Conservation (phyloP, 2,329 filamentous ascomycete genomes). For the Aureobasidium sp. region DNA sequence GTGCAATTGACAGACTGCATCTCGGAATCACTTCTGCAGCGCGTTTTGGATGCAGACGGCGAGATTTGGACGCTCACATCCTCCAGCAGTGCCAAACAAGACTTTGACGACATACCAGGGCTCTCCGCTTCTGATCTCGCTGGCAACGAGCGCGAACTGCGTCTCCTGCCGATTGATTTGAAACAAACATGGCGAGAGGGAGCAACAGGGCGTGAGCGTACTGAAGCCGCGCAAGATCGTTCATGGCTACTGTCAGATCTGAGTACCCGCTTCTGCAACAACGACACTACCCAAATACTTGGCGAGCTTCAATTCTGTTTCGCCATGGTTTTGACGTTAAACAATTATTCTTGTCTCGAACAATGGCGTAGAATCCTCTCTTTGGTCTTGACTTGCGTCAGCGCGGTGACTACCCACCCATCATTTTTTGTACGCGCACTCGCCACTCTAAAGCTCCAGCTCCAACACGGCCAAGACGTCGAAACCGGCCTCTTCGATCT, state of each 20-base stretch:
- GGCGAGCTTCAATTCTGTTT: constrained; percentile 59
- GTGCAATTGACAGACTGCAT: constrained; percentile 44
- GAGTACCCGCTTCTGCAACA: constrained; percentile 27
- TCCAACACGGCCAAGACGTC: constrained; percentile 51
- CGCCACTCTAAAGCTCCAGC: constrained; percentile 44
- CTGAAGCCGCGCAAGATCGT: constrained; percentile 55
- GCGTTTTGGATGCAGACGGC: constrained; percentile 42
- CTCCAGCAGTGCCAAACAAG: constrained; percentile 49
- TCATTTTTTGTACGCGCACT: constrained; percentile 48
- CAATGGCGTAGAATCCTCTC: constrained; percentile 57
- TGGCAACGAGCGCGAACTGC: constrained; percentile 41
- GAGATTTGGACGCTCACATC: constrained; percentile 52
- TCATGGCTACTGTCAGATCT: constrained; percentile 55
- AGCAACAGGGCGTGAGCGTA: constrained; percentile 55
- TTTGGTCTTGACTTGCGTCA: constrained; percentile 51
- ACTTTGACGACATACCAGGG: constrained; percentile 55
- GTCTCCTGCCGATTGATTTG: constrained; percentile 52
- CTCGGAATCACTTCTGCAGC: constrained; percentile 41
- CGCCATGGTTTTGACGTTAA: constrained; percentile 55
- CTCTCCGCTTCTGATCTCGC: constrained; percentile 32
- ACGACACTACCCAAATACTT: constrained; percentile 31
- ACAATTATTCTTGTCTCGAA: constrained; percentile 59
- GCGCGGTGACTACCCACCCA: constrained; percentile 43
- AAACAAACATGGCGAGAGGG: constrained; percentile 57
- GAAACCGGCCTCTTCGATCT: constrained; percentile 58